A percentile compares a stretch with the other conserved stretches of the same genome.
phyloP scores from a whole-genome alignment of 495 filamentous ascomycete species.

The Aspergillus conjunctus region DNA sequence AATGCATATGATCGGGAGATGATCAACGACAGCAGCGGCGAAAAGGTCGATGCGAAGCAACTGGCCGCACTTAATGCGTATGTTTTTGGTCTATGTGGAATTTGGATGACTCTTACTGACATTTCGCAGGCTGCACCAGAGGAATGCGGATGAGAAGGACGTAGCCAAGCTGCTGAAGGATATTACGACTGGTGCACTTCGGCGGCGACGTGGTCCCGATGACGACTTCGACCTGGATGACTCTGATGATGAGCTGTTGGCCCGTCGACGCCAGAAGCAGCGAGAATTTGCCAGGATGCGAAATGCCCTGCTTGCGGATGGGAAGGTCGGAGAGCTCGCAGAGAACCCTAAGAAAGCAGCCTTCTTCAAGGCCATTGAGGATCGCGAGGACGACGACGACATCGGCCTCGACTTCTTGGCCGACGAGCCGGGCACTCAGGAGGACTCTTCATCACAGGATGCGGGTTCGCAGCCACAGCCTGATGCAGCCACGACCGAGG shows the following conservation, averaged over 20 bases:
- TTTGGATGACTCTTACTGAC: constrained; percentile 23
- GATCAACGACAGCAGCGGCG: constrained; percentile 87
- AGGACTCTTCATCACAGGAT: constrained; percentile 50
- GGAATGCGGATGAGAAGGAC: constrained; percentile 66
- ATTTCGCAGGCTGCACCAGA: constrained; percentile 39
- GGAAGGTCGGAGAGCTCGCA: constrained; percentile 85
- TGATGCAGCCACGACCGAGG: constrained; percentile 27
- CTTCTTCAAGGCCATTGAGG: constrained; percentile 88
- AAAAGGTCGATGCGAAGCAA: constrained; percentile 73
- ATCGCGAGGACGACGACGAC: constrained; percentile 76
- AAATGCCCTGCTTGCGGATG: constrained; percentile 84
- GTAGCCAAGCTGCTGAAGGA: constrained; percentile 90
- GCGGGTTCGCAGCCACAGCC: constrained; percentile 31
- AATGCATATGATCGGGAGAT: constrained; percentile 70
- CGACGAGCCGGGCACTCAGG: constrained; percentile 48
- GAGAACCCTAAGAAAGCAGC: constrained; percentile 87
- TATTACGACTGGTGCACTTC: constrained; percentile 81
- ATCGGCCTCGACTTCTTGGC: constrained; percentile 74
- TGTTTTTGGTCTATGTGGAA: constrained; percentile 36
- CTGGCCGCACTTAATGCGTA: constrained; percentile 89
- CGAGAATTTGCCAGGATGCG: constrained; percentile 90
- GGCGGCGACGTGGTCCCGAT: constrained; percentile 72
- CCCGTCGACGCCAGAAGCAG: constrained; percentile 77
- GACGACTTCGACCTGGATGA: constrained; percentile 81
- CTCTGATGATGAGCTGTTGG: constrained; percentile 79